A percentile compares a stretch with the other conserved stretches of the same genome.
Conservation (phyloP, 176 grass and related monocot genomes). For the Oropetium thomaeum region DNA sequence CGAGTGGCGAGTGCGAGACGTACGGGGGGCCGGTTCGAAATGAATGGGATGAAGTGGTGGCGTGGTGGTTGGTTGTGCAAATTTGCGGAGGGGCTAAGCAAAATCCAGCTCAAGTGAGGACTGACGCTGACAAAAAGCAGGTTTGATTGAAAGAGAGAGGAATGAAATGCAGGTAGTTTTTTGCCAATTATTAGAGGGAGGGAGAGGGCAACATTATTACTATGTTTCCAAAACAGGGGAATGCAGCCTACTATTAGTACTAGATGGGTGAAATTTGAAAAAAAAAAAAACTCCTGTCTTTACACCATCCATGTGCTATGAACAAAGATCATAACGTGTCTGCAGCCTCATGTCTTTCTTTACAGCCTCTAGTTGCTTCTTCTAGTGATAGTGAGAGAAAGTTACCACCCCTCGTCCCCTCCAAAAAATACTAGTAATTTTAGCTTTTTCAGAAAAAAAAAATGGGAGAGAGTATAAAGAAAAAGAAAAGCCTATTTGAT, state of each 20-base stretch:
- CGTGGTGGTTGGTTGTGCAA: slow-evolving; percentile 33
- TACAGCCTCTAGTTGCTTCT: slow-evolving; percentile 37
- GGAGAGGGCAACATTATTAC: too few relatives aligned
- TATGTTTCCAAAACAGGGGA: background rate
- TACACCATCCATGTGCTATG: slow-evolving; percentile 31
- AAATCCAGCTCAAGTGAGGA: slow-evolving; percentile 22
- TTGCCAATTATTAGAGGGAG: slow-evolving; percentile 26
- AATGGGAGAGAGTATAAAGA: too few relatives aligned
- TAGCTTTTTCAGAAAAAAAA: background rate
- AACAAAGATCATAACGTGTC: slow-evolving; percentile 15
- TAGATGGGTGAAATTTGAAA: slow-evolving; percentile 7
- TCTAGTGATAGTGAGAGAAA: slow-evolving; percentile 20
- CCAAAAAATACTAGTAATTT: background rate
- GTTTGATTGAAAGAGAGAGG: background rate
- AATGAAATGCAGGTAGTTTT: background rate
- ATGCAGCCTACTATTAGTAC: too few relatives aligned
- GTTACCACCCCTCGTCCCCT: too few relatives aligned
- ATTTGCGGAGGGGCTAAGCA: slow-evolving; percentile 35
- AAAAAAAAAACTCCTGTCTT: too few relatives aligned
- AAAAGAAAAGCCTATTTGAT: background rate
- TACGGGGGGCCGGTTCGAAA: background rate
- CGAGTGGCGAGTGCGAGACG: background rate
- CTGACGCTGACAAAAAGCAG: slow-evolving; percentile 17
- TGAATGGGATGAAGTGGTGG: background rate
- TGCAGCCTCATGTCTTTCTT: slow-evolving; percentile 23